Conservation (phyloP, 495 filamentous ascomycete genomes). For the Neurospora intermedia region DNA sequence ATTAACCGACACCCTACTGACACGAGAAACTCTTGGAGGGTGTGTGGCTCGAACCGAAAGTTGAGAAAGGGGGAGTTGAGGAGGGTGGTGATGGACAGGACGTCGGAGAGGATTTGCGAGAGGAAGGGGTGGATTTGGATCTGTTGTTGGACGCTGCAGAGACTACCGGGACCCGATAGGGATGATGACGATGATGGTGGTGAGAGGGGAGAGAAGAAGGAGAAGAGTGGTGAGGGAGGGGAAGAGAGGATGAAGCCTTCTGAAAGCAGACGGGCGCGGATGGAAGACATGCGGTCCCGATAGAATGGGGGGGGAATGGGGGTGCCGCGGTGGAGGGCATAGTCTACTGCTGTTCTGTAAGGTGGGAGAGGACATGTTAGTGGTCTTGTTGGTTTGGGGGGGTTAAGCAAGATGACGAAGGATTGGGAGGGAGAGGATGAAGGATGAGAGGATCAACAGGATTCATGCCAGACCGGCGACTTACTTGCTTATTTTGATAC, state of each 20-base stretch:
- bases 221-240: not conserved
- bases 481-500: not conserved
- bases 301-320: not conserved
- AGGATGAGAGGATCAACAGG: not conserved
- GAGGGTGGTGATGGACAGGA: not conserved
- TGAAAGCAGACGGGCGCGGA: not conserved
- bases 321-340: not conserved
- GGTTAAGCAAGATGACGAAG: not conserved
- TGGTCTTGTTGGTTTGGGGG: not conserved
- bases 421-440: not conserved
- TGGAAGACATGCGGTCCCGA: not conserved
- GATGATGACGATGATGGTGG: not conserved
- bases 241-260: not conserved
- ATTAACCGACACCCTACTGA: not conserved
- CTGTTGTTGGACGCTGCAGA: not conserved
- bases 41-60: not conserved
- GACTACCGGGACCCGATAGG: not conserved
- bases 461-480: not conserved
- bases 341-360: not conserved
- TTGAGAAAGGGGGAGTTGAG: not conserved
- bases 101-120: not conserved
- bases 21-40: not conserved
- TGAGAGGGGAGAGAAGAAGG: not conserved
- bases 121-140: not conserved
- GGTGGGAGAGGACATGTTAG: not conserved